Evolutionary conservation across 2,329 filamentous ascomycete genomes (phyloP), one percentile per base, ranked within the genome.

Genomic region (Phialemoniopsis sp.): DNA sequence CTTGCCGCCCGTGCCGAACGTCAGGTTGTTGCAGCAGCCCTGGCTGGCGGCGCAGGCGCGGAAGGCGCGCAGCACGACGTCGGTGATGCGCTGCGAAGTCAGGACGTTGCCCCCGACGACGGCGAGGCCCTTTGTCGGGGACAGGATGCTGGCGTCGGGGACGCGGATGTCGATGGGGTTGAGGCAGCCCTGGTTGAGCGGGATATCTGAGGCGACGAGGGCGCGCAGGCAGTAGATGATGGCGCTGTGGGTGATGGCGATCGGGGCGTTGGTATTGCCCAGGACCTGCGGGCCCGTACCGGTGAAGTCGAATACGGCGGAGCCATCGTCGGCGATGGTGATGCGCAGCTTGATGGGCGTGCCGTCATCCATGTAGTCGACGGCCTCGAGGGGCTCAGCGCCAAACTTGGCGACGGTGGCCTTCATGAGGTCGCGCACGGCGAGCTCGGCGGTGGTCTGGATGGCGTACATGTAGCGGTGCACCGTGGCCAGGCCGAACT

Each of bases 391-490:
- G 5, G 44, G 42, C 13, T 32, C 14, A 8, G 51, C 51, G 17
- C 30, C 39, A n/a, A 44, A 43, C 82, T 82, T 10, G 82, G 83
- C 28, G 83, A 80, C 32, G 0, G 79, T 29, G 3, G 75, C 68
- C 52, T 85, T 88, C 16, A 91, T 67, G 4, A 91, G 67, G 34
- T 76, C 76, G 12, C 85, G 76, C 0, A 93, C 87, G 13, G 80
- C 81, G 1, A 78, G 66, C 50, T 88, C 86, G 1, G 87, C 87
- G 29, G 87, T 89, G 33, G 77, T 70, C 56, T 90, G 86, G 41
- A 91, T 90, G 34, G 74, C 82, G 32, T 74, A 68, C 87, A 91
- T 90, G 58, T 89, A 89, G 51, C 85, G 80, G 45, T 86, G 80
- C 0, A 90, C 86, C 0, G 83, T 80, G 3, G 79, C 68, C 45